Percentiles rank a stretch among this genome's conserved stretches.
These are phyloP conservation scores for Pseudoperonospora humuli DNA, from an alignment of 352 stramenopile genomes.

Conservation along the genomic window DNA sequence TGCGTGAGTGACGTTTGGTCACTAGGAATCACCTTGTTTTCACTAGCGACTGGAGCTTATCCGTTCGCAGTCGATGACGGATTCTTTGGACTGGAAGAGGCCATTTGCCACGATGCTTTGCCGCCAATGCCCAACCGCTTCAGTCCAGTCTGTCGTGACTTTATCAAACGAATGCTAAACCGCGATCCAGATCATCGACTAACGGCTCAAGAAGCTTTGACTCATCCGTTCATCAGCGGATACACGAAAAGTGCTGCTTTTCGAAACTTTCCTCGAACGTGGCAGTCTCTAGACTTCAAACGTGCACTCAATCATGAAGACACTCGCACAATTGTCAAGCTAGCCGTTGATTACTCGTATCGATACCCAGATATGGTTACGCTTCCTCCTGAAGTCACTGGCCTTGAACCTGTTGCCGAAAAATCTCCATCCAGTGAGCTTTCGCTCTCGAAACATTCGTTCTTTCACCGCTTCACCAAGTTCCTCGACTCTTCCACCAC, in stretches of 20 bases:
- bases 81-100: constrained; percentile 76
- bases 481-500: too few species aligned
- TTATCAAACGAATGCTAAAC: constrained; percentile 88
- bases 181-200: constrained; percentile 79
- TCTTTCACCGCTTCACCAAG: constrained; percentile 23
- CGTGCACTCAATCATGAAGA: constrained; percentile 21
- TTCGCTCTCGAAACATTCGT: constrained; percentile 5
- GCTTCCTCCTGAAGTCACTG: constrained; percentile 13
- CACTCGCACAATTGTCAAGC: constrained; percentile 16
- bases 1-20: constrained; percentile 79
- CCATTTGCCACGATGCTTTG: constrained; percentile 67
- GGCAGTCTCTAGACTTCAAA: constrained; percentile 32
- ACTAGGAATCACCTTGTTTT: constrained; percentile 64
- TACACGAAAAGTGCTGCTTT: constrained; percentile 34
- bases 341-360: constrained; percentile 30
- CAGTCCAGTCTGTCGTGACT: constrained; percentile 85
- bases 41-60: constrained; percentile 53
- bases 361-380: constrained; percentile 15
- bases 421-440: neutral
- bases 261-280: constrained; percentile 27
- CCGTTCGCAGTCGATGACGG: constrained; percentile 36
- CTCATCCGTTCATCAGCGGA: constrained; percentile 81
- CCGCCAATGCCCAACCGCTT: constrained; percentile 75
- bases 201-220: constrained; percentile 77
- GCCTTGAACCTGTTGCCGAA: constrained; percentile 5